phyloP scores from a whole-genome alignment of 208 protist genomes.

The Wallacemonas sp. region DNA sequence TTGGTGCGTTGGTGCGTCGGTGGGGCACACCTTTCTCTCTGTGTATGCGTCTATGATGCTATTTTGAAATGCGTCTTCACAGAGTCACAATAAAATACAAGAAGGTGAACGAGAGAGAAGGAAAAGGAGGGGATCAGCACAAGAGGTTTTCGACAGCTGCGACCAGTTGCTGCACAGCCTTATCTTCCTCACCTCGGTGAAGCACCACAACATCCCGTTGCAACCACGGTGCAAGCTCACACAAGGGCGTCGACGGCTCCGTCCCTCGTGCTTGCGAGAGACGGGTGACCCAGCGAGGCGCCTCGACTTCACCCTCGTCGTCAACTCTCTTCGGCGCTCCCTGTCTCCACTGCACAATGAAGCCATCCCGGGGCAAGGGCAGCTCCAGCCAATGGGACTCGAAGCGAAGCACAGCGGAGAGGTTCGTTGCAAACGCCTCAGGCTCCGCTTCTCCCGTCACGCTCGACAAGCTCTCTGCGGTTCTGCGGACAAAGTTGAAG shows the following conservation, averaged over 20 bases:
- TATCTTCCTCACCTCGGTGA: too few species aligned
- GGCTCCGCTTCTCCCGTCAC: slow-evolving; percentile 1
- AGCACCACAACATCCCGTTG: slow-evolving; percentile 6
- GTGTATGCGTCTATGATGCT: too few species aligned
- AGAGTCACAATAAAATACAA: too few species aligned
- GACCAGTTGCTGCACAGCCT: neutral
- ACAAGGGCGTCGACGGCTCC: too few species aligned
- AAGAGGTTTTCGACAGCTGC: neutral
- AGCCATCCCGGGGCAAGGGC: slow-evolving; percentile 24
- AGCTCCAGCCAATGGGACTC: slow-evolving; percentile 63
- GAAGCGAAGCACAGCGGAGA: slow-evolving; percentile 35
- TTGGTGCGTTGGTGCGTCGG: too few species aligned
- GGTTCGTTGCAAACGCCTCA: neutral
- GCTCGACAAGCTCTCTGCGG: slow-evolving; percentile 9
- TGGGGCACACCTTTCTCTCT: too few species aligned
- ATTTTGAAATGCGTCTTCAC: too few species aligned
- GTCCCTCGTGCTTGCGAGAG: too few species aligned
- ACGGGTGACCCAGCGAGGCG: too few species aligned
- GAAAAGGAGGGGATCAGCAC: too few species aligned
- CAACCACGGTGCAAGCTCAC: neutral
- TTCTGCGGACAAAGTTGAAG: slow-evolving; percentile 19
- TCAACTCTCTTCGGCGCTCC: neutral
- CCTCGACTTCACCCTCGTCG: neutral
- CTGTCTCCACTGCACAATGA: neutral
- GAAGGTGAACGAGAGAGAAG: too few species aligned